These are phyloP conservation scores for Dendrobium chrysotoxum DNA, from an alignment of 106 monocot species.

Conservation along the genomic window DNA sequence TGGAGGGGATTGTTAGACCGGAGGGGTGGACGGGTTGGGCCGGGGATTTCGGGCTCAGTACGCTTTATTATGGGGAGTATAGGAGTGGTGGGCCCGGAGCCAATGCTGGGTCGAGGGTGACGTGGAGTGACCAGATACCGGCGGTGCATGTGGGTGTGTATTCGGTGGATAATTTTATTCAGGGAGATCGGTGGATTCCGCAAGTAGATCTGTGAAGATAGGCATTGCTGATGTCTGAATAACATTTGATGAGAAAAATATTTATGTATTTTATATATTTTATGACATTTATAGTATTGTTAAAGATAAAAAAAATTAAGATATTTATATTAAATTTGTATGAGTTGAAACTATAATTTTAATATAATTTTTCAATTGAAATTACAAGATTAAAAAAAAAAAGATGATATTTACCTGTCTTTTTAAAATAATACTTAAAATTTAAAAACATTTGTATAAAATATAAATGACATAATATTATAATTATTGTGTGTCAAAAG, in stretches of 20 bases:
- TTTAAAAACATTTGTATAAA: too few relatives aligned
- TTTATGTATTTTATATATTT: not conserved
- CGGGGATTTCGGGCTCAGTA: constrained; percentile 13
- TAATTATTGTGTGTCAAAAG: too few relatives aligned
- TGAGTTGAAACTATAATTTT: too few relatives aligned
- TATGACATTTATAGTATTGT: too few relatives aligned
- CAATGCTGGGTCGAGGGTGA: constrained; percentile 4
- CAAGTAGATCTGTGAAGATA: not conserved
- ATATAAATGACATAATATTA: too few relatives aligned
- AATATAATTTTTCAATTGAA: too few relatives aligned
- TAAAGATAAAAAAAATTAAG: too few relatives aligned
- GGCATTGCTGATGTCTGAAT: not conserved
- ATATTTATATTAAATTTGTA: too few relatives aligned
- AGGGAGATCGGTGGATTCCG: constrained; percentile 7
- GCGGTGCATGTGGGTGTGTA: constrained; percentile 13
- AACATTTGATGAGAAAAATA: not conserved
- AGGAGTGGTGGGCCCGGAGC: constrained; percentile 11
- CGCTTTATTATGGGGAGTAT: constrained; percentile 22
- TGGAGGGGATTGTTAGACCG: constrained; percentile 10
- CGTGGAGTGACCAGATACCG: constrained; percentile 17
- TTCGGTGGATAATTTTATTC: constrained; percentile 21
- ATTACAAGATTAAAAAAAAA: too few relatives aligned
- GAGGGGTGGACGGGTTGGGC: constrained; percentile 18
- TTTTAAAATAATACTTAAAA: too few relatives aligned
- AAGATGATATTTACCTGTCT: too few relatives aligned